phyloP scores from a whole-genome alignment of 1,284 basidiomycete species.

The Cystobasidium pallidum region DNA sequence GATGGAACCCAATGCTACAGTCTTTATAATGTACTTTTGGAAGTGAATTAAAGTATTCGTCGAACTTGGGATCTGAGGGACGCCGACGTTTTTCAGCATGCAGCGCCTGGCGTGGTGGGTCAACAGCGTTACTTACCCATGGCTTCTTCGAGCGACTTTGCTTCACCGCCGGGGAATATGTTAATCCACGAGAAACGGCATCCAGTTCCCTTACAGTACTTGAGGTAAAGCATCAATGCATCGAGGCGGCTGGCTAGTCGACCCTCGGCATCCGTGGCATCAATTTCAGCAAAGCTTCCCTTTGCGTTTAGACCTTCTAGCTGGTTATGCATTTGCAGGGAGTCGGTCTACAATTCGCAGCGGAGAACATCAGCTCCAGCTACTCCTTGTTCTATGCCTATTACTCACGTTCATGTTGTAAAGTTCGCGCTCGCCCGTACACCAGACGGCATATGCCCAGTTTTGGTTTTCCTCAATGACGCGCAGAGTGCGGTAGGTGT shows the following conservation, averaged over 20 bases:
- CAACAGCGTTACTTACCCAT: conserved; percentile 22
- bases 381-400: not conserved
- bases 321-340: conserved; percentile 54
- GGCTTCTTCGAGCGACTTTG: conserved; percentile 46
- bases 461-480: conserved; percentile 50
- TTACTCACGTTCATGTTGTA: conserved; percentile 50
- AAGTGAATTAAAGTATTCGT: conserved; percentile 52
- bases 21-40: conserved; percentile 52
- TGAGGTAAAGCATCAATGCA: conserved; percentile 54
- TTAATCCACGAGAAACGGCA: conserved; percentile 52
- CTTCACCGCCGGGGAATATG: conserved; percentile 49
- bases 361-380: not conserved
- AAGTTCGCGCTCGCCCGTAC: conserved; percentile 56
- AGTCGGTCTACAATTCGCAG: conserved; percentile 45
- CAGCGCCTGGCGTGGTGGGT: not conserved
- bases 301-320: conserved; percentile 35
- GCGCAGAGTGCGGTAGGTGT: conserved; percentile 54
- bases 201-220: conserved; percentile 52
- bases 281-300: not conserved
- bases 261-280: not conserved
- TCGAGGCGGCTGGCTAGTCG: conserved; percentile 52
- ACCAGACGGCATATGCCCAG: conserved; percentile 55
- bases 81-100: not conserved
- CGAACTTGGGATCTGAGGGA: conserved; percentile 41
- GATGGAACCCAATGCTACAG: conserved; percentile 45